Percentiles rank a stretch among this genome's conserved stretches.
phyloP scores from a whole-genome alignment of 768 basidiomycete genomes.

The Auricularia cornea region DNA sequence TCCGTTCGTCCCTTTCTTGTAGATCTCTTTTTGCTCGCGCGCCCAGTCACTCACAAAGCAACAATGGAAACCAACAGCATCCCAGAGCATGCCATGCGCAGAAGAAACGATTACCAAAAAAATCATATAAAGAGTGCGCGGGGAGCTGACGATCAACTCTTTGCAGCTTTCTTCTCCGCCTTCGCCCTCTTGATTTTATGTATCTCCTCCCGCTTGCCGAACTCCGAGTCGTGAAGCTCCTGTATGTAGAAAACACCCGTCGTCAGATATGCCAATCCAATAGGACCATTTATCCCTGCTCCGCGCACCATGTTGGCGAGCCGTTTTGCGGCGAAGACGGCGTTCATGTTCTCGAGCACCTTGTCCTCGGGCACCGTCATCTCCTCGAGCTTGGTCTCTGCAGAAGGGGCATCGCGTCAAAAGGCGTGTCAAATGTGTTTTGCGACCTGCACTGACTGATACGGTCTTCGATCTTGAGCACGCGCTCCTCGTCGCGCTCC shows the following conservation, averaged over 20 bases:
- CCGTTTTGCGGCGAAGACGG: slow-evolving; percentile 87
- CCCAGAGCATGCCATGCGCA: neutral
- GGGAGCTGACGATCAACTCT: neutral
- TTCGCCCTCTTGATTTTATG: slow-evolving; percentile 51
- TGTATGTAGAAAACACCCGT: slow-evolving; percentile 17
- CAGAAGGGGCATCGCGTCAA: too few species aligned
- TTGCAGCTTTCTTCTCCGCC: neutral
- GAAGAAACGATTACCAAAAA: neutral
- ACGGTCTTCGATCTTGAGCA: slow-evolving; percentile 74
- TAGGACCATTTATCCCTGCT: neutral
- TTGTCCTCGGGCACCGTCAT: slow-evolving; percentile 68
- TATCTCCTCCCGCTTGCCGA: slow-evolving; percentile 82
- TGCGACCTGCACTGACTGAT: slow-evolving; percentile 53
- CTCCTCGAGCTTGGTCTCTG: slow-evolving; percentile 70
- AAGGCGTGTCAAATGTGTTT: too few species aligned
- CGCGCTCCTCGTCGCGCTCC: slow-evolving; percentile 80
- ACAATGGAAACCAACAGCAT: neutral
- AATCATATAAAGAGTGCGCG: neutral
- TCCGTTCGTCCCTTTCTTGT: neutral
- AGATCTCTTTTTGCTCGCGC: neutral
- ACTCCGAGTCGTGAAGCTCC: slow-evolving; percentile 82
- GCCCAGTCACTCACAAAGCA: neutral
- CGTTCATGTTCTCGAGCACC: slow-evolving; percentile 78
- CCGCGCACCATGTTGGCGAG: slow-evolving; percentile 84
- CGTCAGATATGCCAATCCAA: neutral